Evolutionary conservation across 345 rosid genomes (phyloP).

Genomic region (Citrus glauca): DNA sequence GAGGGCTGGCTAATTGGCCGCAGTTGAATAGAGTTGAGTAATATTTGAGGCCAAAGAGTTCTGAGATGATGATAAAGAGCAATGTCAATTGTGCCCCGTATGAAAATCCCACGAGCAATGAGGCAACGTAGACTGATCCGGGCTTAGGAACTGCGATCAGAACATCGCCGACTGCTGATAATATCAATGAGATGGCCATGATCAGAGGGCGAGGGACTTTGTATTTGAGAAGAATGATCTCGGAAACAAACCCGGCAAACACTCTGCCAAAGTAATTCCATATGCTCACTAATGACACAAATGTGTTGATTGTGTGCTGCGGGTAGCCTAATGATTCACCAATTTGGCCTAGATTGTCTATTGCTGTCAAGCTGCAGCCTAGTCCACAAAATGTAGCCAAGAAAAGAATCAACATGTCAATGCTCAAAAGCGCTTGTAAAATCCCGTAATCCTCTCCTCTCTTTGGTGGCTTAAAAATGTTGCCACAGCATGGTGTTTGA

Average conservation of each 20-base stretch:
- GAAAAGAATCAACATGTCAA: conserved; percentile 56
- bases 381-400: conserved; percentile 50
- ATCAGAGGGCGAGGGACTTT: conserved; percentile 44
- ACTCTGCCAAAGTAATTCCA: conserved; percentile 66
- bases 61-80: conserved; percentile 53
- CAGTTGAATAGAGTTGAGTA: conserved; percentile 56
- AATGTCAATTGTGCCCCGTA: conserved; percentile 55
- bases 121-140: conserved; percentile 42
- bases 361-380: conserved; percentile 53
- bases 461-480: conserved; percentile 41
- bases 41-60: conserved; percentile 62
- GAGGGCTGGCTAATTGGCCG: conserved; percentile 55
- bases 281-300: conserved; percentile 57
- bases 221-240: conserved; percentile 36
- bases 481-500: conserved; percentile 34
- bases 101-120: conserved; percentile 48
- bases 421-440: conserved; percentile 54
- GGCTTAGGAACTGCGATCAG: conserved; percentile 40
- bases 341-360: conserved; percentile 65
- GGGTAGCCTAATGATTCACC: conserved; percentile 56
- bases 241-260: conserved; percentile 44
- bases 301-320: conserved; percentile 32
- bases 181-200: conserved; percentile 36
- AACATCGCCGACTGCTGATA: conserved; percentile 45
- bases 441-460: conserved; percentile 60